phyloP scores from a whole-genome alignment of 108 stramenopile genomes.

The Pelagomonas calceolata region DNA sequence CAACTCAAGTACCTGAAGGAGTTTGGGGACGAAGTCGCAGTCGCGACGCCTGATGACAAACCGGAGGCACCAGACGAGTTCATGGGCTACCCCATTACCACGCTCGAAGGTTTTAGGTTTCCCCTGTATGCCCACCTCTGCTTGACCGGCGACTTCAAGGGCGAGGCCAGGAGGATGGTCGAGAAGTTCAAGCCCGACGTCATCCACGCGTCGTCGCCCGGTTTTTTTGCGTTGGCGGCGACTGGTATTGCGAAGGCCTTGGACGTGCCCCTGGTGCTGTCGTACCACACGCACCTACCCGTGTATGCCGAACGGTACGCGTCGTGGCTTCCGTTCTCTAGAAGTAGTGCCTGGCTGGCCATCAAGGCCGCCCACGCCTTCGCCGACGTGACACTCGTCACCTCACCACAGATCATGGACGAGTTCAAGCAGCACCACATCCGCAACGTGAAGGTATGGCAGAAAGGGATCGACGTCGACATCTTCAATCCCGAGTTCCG shows the following conservation, averaged over 20 bases:
- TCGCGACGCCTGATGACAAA: conserved; percentile 6
- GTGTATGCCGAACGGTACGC: conserved; percentile 74
- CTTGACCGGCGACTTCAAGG: not conserved
- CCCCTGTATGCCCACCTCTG: conserved; percentile 8
- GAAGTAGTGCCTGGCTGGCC: conserved; percentile 56
- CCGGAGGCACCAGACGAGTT: not conserved
- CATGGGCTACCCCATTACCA: not conserved
- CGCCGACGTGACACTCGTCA: conserved; percentile 84
- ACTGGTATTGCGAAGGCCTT: not conserved
- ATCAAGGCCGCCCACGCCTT: conserved; percentile 62
- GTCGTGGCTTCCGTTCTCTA: conserved; percentile 62
- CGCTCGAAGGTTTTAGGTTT: conserved; percentile 2
- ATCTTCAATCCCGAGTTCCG: conserved; percentile 74
- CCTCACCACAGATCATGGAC: conserved; percentile 76
- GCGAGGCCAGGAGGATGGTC: not conserved
- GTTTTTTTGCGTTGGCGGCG: not conserved
- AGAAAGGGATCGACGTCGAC: conserved; percentile 84
- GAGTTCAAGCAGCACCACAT: conserved; percentile 71
- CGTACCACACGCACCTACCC: conserved; percentile 91
- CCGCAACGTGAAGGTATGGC: conserved; percentile 80
- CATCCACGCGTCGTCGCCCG: conserved; percentile 4
- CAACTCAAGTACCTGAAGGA: conserved; percentile 6
- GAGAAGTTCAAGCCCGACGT: conserved; percentile 12
- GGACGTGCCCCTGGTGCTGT: conserved; percentile 25
- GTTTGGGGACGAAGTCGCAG: conserved; percentile 1